phyloP scores from a whole-genome alignment of 768 basidiomycete species.

The Boletus vermiculosoides region DNA sequence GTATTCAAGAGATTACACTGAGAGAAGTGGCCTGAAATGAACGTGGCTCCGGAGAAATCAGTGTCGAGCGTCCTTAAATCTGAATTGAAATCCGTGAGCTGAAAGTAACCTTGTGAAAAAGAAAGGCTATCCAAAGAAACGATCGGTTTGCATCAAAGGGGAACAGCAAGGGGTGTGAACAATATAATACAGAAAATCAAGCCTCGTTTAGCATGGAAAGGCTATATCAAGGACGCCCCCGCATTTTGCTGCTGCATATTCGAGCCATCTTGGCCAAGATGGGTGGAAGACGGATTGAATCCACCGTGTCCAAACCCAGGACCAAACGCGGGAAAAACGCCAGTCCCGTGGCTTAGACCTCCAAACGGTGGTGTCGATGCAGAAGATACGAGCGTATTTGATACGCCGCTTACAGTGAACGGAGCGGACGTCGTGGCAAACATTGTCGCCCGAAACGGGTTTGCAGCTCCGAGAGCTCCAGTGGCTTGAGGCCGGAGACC shows the following conservation, averaged over 20 bases:
- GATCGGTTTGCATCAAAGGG: background rate
- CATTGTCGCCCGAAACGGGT: slow-evolving; percentile 70
- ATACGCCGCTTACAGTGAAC: background rate
- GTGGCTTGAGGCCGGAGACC: slow-evolving; percentile 60
- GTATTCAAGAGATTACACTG: slow-evolving; percentile 28
- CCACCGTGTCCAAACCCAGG: slow-evolving; percentile 20
- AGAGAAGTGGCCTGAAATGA: background rate
- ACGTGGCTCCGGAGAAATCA: slow-evolving; percentile 7
- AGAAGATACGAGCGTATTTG: slow-evolving; percentile 19
- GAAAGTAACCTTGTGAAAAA: background rate
- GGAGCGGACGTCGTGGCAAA: slow-evolving; percentile 36
- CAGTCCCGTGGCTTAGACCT: slow-evolving; percentile 15
- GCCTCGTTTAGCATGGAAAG: slow-evolving; percentile 11
- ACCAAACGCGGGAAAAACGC: slow-evolving; percentile 6
- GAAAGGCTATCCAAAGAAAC: slow-evolving; percentile 6
- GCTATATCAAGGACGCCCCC: slow-evolving; percentile 50
- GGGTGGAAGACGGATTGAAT: slow-evolving; percentile 25
- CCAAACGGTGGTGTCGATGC: slow-evolving; percentile 28
- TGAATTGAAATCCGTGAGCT: slow-evolving; percentile 12
- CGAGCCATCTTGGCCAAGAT: slow-evolving; percentile 15
- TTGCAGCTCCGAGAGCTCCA: slow-evolving; percentile 48
- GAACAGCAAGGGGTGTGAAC: background rate
- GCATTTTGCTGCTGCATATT: slow-evolving; percentile 42
- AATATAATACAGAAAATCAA: background rate
- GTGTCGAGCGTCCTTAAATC: slow-evolving; percentile 4